Conservation (phyloP, 2,329 filamentous ascomycete genomes). For the Aureobasidium lini region DNA sequence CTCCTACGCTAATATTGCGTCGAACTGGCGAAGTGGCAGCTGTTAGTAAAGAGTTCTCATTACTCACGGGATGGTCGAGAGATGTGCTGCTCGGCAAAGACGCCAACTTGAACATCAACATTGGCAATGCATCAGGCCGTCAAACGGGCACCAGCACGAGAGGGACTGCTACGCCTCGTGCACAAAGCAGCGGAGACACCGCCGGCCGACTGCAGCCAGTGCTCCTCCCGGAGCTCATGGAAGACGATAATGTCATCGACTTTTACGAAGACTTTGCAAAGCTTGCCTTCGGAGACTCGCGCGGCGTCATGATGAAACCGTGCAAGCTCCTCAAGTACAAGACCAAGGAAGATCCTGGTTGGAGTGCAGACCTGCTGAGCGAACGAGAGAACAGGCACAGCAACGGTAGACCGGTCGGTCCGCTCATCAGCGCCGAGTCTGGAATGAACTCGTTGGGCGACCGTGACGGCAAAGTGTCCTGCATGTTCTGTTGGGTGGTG, state of each 20-base stretch:
- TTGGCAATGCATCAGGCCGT: constrained; percentile 44
- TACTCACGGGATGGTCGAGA: constrained; percentile 88
- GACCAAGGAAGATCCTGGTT: constrained; percentile 52
- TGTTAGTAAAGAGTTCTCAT: constrained; percentile 94
- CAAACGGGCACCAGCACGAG: constrained; percentile 38
- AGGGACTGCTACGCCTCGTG: constrained; percentile 41
- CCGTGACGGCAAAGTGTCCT: constrained; percentile 85
- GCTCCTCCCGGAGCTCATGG: constrained; percentile 84
- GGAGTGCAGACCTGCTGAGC: constrained; percentile 18
- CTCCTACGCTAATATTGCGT: constrained; percentile 84
- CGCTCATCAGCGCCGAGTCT: constrained; percentile 52
- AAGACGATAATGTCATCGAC: constrained; percentile 85
- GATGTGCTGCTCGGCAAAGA: constrained; percentile 82
- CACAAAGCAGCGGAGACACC: constrained; percentile 21
- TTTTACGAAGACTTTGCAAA: constrained; percentile 96
- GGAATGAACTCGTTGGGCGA: constrained; percentile 73
- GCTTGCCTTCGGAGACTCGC: constrained; percentile 83
- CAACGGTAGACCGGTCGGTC: constrained; percentile 24
- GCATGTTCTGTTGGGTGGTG: constrained; percentile 94
- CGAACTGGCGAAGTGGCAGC: constrained; percentile 91
- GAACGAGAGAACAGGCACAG: constrained; percentile 18
- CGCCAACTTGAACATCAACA: constrained; percentile 80
- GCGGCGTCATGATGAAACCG: constrained; percentile 73
- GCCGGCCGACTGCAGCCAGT: constrained; percentile 60
- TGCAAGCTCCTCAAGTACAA: constrained; percentile 88